Evolutionary conservation across 345 rosid species (phyloP), one percentile per base, ranked within the genome.

Genomic region (Heritiera fomes): DNA sequence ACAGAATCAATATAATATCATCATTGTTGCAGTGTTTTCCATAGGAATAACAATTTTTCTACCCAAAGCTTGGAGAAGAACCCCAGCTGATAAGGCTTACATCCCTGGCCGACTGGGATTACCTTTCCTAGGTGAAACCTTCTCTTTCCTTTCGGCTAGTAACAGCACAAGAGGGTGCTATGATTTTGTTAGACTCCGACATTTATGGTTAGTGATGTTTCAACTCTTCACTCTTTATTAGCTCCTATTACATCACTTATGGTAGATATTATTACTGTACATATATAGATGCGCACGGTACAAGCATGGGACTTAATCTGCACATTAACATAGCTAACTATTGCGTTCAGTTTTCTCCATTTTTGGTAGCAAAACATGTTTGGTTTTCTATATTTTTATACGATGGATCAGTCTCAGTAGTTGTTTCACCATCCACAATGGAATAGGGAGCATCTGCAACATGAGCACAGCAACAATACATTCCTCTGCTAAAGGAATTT

Each of bases 101-200:
- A 82, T 90, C 28, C 88, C 90, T 28, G 93, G 93, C 73, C 66
- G 77, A 13, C 79, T 87, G 79, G 93, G 91, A 9, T 62, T 90
- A 6, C 93, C 93, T 64, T 77, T 82, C 43, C 30, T 87, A 0
- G 93, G 93, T 11, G 93, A 90, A 82, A 88, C 90, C 32, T 71
- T 88, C 46, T 83, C 90, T 61, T 84, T 90, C n/a, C 84, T 90
- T 74, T 85, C 86, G 0, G 91, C 93, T 30, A 70, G 77, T 17
- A 84, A 85, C 72, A 87, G 88, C 77, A 63, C 84, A 34, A 82
- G 79, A 66, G 93, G 91, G 0, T 86, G 90, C 81, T 90, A 90
- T 64, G 86, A 88, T 12, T 90, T 90, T 17, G 89, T 90, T 67
- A 85, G 79, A 55, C 83, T 78, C 61, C 80, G 91, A 56, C 79